Percentiles rank a stretch among this genome's conserved stretches.
Conservation (phyloP, 176 grass and related monocot genomes). For the Ananas comosus region DNA sequence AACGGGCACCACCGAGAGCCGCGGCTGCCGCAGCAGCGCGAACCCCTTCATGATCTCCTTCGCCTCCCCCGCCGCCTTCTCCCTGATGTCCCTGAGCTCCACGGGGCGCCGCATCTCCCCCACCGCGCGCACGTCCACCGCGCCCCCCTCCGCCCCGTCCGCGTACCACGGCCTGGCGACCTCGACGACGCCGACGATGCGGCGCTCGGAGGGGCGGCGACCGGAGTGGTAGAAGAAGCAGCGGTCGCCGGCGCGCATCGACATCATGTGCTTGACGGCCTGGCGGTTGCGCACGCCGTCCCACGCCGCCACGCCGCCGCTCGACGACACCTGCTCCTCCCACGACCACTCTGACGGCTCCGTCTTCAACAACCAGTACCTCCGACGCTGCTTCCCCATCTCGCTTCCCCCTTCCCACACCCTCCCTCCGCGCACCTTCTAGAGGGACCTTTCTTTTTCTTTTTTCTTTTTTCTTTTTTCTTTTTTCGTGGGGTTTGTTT, state of each 20-base stretch:
- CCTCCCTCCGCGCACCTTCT: background rate
- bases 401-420: background rate
- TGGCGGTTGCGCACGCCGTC: slow-evolving; percentile 80
- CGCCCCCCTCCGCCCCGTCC: slow-evolving; percentile 24
- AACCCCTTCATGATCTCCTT: slow-evolving; percentile 39
- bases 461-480: background rate
- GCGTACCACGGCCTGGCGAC: slow-evolving; percentile 60
- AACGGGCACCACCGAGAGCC: slow-evolving; percentile 77
- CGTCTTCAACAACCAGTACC: slow-evolving; percentile 75
- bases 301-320: slow-evolving; percentile 59
- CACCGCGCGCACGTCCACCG: slow-evolving; percentile 60
- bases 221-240: slow-evolving; percentile 18
- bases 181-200: slow-evolving; percentile 60
- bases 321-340: slow-evolving; percentile 52
- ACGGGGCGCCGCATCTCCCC: slow-evolving; percentile 43
- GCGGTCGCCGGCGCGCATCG: slow-evolving; percentile 1
- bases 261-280: slow-evolving; percentile 21
- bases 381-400: slow-evolving; percentile 12
- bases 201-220: slow-evolving; percentile 26
- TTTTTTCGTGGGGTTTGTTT: no score
- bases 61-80: slow-evolving; percentile 40
- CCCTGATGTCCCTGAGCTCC: slow-evolving; percentile 54
- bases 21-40: slow-evolving; percentile 56
- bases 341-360: slow-evolving; percentile 88
- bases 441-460: slow-evolving; percentile 15